Base-by-base conservation (phyloP, 2,329 filamentous ascomycete genomes). In the Colletotrichum lupini region DNA sequence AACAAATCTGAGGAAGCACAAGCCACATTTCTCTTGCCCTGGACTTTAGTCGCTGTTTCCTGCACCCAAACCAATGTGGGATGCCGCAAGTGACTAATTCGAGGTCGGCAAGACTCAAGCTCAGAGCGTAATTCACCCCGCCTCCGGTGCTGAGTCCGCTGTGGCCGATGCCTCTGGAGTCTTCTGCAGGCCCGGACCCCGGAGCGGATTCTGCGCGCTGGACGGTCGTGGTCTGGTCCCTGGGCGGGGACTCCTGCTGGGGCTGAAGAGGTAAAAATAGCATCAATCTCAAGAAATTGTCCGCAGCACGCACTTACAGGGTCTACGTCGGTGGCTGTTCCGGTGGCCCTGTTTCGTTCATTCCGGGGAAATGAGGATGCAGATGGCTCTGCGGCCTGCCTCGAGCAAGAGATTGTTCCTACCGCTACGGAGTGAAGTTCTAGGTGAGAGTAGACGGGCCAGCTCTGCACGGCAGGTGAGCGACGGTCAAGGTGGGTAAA, bases 221-320 rank as follows among this genome's bases (percentile, higher is more conserved):
- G 42, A 22, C 12, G 42, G 4, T 42, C 7, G 28, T 28, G 42
- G 46, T 63, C 19, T 35, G 60, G 42, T 46, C n/a, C 26, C 26
- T 22, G 19, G 42, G 3, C 12, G n/a, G 28, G 42, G 60, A 14
- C 4, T 46, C 28, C 5, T 9, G 22, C 32, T 24, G 66, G 52
- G 52, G 62, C 62, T 46, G 8, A 46, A 52, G 22, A 37, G 19
- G 69, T 73, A 73, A 70, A 70, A 73, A 70, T 73, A 73, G 60
- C 12, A 26, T 32, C 19, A 55, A 26, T 32, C 28, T 32, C 22
- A n/a, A 52, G 58, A 24, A 42, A 24, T 57, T n/a, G 56, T 62
- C 64, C 64, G 28, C 57, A 72, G 30, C 37, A 32, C 52, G 6
- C 42, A 32, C 28, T 46, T 30, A 30, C n/a, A 42, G 49, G 49